Percentiles rank a stretch among this genome's conserved stretches.
phyloP scores from a whole-genome alignment of 2,329 filamentous ascomycete genomes.

The Trichoderma atrobrunneum region DNA sequence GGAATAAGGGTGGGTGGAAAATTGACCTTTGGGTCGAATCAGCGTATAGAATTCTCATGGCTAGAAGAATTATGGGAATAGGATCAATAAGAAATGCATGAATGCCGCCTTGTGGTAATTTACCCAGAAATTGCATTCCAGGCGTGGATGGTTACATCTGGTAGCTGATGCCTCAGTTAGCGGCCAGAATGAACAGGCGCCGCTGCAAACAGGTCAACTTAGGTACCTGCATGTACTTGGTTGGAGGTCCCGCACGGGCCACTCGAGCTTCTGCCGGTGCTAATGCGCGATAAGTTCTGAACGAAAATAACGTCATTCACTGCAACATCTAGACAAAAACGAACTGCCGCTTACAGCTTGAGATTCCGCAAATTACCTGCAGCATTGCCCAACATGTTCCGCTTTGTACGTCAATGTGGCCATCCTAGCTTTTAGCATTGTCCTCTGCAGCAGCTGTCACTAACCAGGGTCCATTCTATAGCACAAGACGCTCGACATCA shows the following conservation, averaged over 20 bases:
- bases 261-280: not conserved
- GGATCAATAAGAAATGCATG: not conserved
- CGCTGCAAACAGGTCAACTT: not conserved
- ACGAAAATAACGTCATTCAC: slow-evolving; percentile 20
- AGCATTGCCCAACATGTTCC: slow-evolving; percentile 24
- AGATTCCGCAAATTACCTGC: not conserved
- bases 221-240: not conserved
- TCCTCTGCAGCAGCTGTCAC: not conserved
- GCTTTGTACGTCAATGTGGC: slow-evolving; percentile 23
- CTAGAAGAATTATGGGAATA: not conserved
- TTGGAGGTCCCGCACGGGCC: slow-evolving; percentile 9
- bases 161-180: not conserved
- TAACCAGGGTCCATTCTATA: not conserved
- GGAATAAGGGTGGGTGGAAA: not conserved
- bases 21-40: not conserved
- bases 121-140: not conserved
- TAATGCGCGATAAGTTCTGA: slow-evolving; percentile 4
- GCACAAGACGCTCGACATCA: slow-evolving; percentile 78
- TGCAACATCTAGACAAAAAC: not conserved
- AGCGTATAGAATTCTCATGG: not conserved
- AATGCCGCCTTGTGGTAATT: not conserved
- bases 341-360: not conserved
- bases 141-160: not conserved
- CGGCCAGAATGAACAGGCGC: not conserved
- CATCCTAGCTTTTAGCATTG: not conserved